Evolutionary conservation across 2,329 filamentous ascomycete genomes (phyloP).

Genomic region (Arthrobotrys pseudoclavata): DNA sequence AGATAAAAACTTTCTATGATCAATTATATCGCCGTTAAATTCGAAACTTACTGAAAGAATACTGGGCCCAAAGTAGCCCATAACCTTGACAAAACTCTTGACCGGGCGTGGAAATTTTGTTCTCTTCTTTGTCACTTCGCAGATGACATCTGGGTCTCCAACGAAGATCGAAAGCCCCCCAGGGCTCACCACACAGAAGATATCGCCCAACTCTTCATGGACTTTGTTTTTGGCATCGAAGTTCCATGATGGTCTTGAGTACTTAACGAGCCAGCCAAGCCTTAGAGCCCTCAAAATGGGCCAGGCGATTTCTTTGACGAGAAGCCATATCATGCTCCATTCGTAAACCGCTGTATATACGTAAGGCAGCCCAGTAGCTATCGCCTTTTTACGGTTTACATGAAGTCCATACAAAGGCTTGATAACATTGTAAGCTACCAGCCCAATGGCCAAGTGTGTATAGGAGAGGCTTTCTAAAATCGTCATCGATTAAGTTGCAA

Average conservation of each 20-base stretch:
- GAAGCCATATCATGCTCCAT: conserved; percentile 32
- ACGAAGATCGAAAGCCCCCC: conserved; percentile 29
- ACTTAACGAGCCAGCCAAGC: conserved; percentile 18
- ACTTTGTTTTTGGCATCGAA: conserved; percentile 21
- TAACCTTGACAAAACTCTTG: conserved; percentile 31
- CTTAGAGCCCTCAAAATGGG: not conserved
- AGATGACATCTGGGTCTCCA: conserved; percentile 35
- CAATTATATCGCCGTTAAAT: not conserved
- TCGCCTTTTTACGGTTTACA: conserved; percentile 28
- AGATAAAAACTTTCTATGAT: not conserved
- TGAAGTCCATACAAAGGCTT: conserved; percentile 22
- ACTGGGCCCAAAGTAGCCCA: conserved; percentile 33
- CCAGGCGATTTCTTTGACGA: conserved; percentile 26
- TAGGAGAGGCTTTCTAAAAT: conserved; percentile 17
- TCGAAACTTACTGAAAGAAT: conserved; percentile 20
- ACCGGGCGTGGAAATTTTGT: conserved; percentile 32
- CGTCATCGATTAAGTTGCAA: conserved; percentile 11
- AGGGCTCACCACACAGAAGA: conserved; percentile 33
- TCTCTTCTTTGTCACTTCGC: conserved; percentile 30
- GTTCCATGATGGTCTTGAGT: conserved; percentile 29
- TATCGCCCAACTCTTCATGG: conserved; percentile 22
- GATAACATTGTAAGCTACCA: conserved; percentile 17
- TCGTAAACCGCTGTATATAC: conserved; percentile 33
- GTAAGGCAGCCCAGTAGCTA: conserved; percentile 26
- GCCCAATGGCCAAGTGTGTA: conserved; percentile 18